A percentile compares a stretch with the other conserved stretches of the same genome.
These are phyloP conservation scores for Populus davidiana DNA, from an alignment of 345 rosid species.

Conservation along the genomic window DNA sequence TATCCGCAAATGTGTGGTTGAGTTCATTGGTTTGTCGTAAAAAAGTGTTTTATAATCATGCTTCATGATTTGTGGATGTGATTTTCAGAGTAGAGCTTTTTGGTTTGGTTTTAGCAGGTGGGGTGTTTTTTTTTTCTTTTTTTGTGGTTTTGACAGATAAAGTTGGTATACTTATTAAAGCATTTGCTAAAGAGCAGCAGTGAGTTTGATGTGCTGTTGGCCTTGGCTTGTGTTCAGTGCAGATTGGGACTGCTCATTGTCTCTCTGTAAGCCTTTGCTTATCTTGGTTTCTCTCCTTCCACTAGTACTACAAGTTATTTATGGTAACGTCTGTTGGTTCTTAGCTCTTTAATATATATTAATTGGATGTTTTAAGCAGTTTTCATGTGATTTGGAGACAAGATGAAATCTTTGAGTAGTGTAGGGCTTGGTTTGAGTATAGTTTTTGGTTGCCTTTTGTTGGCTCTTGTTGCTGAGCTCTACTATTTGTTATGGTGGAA, in stretches of 20 bases:
- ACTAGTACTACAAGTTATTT: slow-evolving; percentile 2
- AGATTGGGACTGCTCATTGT: slow-evolving; percentile 25
- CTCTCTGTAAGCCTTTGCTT: slow-evolving; percentile 1
- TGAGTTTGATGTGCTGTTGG: slow-evolving; percentile 16
- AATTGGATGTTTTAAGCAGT: neutral
- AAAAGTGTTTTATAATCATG: slow-evolving; percentile 23
- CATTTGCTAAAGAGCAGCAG: slow-evolving; percentile 22
- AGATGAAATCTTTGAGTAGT: slow-evolving; percentile 86
- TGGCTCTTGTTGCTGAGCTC: slow-evolving; percentile 83
- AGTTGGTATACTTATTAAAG: slow-evolving; percentile 20
- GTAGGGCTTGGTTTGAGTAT: slow-evolving; percentile 91
- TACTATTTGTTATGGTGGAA: slow-evolving; percentile 94
- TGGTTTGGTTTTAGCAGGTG: slow-evolving; percentile 22
- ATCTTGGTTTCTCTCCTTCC: slow-evolving; percentile 1
- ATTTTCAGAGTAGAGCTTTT: slow-evolving; percentile 30
- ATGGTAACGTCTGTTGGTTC: slow-evolving; percentile 8
- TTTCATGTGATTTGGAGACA: slow-evolving; percentile 17
- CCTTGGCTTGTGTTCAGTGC: slow-evolving; percentile 22
- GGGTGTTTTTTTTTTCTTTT: neutral
- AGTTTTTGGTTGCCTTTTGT: slow-evolving; percentile 72
- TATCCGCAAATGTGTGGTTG: slow-evolving; percentile 17
- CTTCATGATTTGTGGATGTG: slow-evolving; percentile 33
- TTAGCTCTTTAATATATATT: neutral
- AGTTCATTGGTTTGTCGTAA: slow-evolving; percentile 18
- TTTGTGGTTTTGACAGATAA: slow-evolving; percentile 22